Evolutionary conservation across 2,329 filamentous ascomycete species (phyloP).

Genomic region (Pochonia chlamydosporia): DNA sequence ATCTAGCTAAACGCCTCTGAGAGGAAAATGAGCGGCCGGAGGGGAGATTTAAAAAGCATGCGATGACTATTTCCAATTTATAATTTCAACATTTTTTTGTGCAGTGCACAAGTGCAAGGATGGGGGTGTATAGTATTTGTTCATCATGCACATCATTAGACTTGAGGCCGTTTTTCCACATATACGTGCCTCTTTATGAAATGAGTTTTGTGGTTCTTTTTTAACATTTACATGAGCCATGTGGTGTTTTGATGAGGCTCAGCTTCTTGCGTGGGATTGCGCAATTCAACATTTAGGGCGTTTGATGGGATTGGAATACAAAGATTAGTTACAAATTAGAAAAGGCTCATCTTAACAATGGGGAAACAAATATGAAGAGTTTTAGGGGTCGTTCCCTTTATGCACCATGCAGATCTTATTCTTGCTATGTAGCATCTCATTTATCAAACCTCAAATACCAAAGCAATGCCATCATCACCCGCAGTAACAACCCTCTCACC

Average conservation of each 20-base stretch:
- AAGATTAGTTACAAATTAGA: background rate
- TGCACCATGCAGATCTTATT: too few species aligned
- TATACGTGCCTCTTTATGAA: background rate
- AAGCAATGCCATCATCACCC: conserved; percentile 72
- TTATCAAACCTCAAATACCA: conserved; percentile 58
- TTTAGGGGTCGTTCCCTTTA: too few species aligned
- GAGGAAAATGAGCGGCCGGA: background rate
- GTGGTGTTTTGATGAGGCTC: background rate
- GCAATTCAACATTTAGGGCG: conserved; percentile 17
- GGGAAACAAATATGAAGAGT: conserved; percentile 7
- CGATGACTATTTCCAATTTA: background rate
- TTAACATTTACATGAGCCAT: conserved; percentile 3
- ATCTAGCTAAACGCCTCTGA: background rate
- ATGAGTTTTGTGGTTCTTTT: background rate
- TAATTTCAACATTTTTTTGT: conserved; percentile 6
- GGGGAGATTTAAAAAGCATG: background rate
- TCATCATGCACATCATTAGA: background rate
- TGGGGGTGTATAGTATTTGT: background rate
- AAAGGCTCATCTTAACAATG: conserved; percentile 18
- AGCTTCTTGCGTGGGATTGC: background rate
- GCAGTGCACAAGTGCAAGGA: background rate
- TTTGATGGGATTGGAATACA: conserved; percentile 4
- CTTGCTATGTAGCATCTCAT: background rate
- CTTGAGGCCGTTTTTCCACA: background rate
- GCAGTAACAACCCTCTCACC: conserved; percentile 78